Base-by-base conservation (phyloP, 2,329 filamentous ascomycete species). In the Phaeosphaeriaceae sp. region DNA sequence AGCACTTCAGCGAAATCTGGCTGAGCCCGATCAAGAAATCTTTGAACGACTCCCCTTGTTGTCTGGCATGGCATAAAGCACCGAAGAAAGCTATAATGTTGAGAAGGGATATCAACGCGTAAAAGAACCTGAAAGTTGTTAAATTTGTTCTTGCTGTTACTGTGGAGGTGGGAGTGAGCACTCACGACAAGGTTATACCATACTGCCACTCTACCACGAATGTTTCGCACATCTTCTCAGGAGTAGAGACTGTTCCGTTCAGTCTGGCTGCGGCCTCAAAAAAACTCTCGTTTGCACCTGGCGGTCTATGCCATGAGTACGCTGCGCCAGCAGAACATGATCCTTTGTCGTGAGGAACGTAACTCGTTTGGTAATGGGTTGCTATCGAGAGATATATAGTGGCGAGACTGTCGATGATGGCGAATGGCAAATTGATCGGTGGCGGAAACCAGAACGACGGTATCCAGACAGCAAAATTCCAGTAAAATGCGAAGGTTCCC, bases 251-350 rank as follows among this genome's bases (percentile, higher is more conserved):
- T 7, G 70, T 71, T 1, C 19, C 54, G 42, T 74, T 72, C 1
- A 72, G 61, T 36, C 68, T 57, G 17, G 62, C 69, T 6, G 65
- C 60, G 13, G 63, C 63, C 19, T 67, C 61, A 36, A 73, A 74
- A 51, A 74, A 74, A 56, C 68, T 72, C 48, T 73, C 70, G 47
- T 71, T 70, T 19, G 55, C 54, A 1, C 69, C 68, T 13, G 48
- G 7, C 25, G 61, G 62, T 33, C 49, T 51, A 15, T 54, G 36
- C 51, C 47, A 46, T 15, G 41, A 22, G 20, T 59, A 42, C 7
- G 21, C 46, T 9, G 53, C 31, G 21, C 9, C 25, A 27, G 46
- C 42, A 13, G 33, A 17, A 42, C 64, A 67, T 7, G 24, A 33
- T 2, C 20, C n/a, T 11, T 36, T 48, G 3, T 15, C 49, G 17